Percentiles rank a stretch among this genome's conserved stretches.
Evolutionary conservation across 1,139 yeast genomes (phyloP).

Genomic region (Pneumocystis canis): DNA sequence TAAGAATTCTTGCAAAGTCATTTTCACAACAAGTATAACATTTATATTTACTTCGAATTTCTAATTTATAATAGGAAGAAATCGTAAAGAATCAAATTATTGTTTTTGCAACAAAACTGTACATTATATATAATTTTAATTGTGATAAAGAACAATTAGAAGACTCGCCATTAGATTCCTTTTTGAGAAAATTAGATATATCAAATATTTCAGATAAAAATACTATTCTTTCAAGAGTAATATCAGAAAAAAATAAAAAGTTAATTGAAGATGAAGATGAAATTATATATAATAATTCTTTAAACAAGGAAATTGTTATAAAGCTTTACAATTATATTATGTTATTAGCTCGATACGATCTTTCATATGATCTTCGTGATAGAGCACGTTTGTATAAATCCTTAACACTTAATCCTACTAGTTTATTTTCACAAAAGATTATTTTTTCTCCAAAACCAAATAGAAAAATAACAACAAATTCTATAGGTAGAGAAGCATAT

Average conservation of each 20-base stretch:
- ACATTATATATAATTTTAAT: constrained; percentile 25
- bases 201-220: constrained; percentile 4
- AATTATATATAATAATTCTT: constrained; percentile 18
- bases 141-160: constrained; percentile 1
- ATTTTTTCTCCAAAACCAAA: constrained; percentile 63
- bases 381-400: constrained; percentile 61
- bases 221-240: constrained; percentile 5
- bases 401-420: constrained; percentile 27
- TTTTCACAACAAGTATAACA: constrained; percentile 40
- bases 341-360: constrained; percentile 59
- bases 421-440: constrained; percentile 44
- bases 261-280: constrained; percentile 1
- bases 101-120: constrained; percentile 58
- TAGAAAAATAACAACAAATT: constrained; percentile 29
- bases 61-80: constrained; percentile 13
- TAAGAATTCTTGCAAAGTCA: constrained; percentile 41
- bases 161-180: background rate
- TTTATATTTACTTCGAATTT: background rate
- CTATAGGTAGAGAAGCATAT: constrained; percentile 11
- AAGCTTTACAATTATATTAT: constrained; percentile 45
- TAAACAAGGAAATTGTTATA: constrained; percentile 17
- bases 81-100: constrained; percentile 58
- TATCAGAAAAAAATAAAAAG: constrained; percentile 13
- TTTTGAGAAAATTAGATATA: background rate
- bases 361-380: constrained; percentile 67